Evolutionary conservation across 2,329 filamentous ascomycete species (phyloP).

Genomic region (Didymella segeticola): DNA sequence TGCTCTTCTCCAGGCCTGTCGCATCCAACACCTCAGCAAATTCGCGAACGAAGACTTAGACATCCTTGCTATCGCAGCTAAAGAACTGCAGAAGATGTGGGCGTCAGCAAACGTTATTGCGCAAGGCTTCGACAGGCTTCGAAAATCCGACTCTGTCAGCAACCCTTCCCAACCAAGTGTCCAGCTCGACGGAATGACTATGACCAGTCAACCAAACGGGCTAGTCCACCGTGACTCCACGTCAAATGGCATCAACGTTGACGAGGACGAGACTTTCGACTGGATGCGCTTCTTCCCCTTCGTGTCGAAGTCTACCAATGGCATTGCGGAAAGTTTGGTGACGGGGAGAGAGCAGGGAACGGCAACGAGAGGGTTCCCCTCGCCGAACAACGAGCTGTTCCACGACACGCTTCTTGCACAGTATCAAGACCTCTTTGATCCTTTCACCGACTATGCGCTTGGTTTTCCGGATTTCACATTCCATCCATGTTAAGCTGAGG

Average conservation of each 20-base stretch:
- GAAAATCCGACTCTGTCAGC: slow-evolving; percentile 10
- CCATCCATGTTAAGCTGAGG: background rate
- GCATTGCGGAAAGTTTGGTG: slow-evolving; percentile 26
- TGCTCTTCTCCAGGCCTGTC: slow-evolving; percentile 29
- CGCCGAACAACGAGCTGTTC: slow-evolving; percentile 30
- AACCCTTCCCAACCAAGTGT: background rate
- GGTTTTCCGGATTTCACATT: slow-evolving; percentile 10
- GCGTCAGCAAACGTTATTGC: slow-evolving; percentile 31
- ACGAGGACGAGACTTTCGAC: slow-evolving; percentile 23
- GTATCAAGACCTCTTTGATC: slow-evolving; percentile 32
- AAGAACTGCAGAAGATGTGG: slow-evolving; percentile 34
- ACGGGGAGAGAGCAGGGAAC: slow-evolving; percentile 26
- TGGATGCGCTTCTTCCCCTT: slow-evolving; percentile 36
- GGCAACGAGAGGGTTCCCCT: slow-evolving; percentile 29
- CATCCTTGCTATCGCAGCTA: slow-evolving; percentile 23
- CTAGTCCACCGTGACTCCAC: background rate
- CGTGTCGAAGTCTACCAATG: slow-evolving; percentile 27
- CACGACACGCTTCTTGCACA: slow-evolving; percentile 30
- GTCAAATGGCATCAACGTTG: background rate
- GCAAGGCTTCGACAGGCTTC: slow-evolving; percentile 28
- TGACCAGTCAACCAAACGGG: background rate
- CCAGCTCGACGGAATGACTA: background rate
- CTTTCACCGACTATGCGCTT: slow-evolving; percentile 24
- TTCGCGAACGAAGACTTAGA: slow-evolving; percentile 30
- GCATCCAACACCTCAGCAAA: slow-evolving; percentile 24